Evolutionary conservation across 192 early-diverging fungal species (phyloP).

Genomic region (Coemansia sp.): DNA sequence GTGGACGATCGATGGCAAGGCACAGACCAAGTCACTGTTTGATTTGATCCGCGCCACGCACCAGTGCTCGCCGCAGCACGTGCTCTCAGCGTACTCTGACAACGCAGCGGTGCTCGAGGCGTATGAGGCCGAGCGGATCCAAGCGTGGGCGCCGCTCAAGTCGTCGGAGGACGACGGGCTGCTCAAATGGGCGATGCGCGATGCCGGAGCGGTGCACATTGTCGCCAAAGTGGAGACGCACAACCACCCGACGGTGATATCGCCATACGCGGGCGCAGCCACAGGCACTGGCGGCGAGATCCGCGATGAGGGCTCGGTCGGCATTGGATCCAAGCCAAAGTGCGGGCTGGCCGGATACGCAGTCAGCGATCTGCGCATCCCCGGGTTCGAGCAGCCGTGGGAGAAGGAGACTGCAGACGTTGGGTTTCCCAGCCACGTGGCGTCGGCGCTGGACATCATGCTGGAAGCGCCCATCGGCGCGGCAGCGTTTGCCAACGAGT

Average conservation of each 20-base stretch:
- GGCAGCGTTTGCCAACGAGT: slow-evolving; percentile 99
- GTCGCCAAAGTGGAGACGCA: slow-evolving; percentile 99
- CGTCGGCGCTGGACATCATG: slow-evolving; percentile 96
- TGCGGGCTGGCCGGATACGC: slow-evolving; percentile 95
- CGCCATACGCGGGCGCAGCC: slow-evolving; percentile 96
- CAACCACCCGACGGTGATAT: slow-evolving; percentile 99
- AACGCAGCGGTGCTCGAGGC: slow-evolving; percentile 93
- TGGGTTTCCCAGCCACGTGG: slow-evolving; percentile 88
- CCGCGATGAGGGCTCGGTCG: slow-evolving; percentile 98
- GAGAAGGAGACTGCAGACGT: slow-evolving; percentile 67
- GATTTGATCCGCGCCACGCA: slow-evolving; percentile 97
- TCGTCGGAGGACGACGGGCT: not conserved
- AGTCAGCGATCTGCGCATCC: slow-evolving; percentile 93
- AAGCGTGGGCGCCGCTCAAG: slow-evolving; percentile 38
- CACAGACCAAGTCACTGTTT: slow-evolving; percentile 84
- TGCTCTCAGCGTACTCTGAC: slow-evolving; percentile 96
- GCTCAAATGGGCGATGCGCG: slow-evolving; percentile 33
- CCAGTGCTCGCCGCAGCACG: slow-evolving; percentile 74
- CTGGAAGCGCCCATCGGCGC: slow-evolving; percentile 95
- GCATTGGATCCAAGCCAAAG: slow-evolving; percentile 93
- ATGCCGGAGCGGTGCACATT: slow-evolving; percentile 69
- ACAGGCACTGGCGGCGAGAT: slow-evolving; percentile 99
- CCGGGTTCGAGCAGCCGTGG: slow-evolving; percentile 91
- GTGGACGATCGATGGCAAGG: slow-evolving; percentile 93
- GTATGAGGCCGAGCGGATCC: slow-evolving; percentile 30